Conservation (phyloP, 257 asterid genomes). For the Fraxinus americana region DNA sequence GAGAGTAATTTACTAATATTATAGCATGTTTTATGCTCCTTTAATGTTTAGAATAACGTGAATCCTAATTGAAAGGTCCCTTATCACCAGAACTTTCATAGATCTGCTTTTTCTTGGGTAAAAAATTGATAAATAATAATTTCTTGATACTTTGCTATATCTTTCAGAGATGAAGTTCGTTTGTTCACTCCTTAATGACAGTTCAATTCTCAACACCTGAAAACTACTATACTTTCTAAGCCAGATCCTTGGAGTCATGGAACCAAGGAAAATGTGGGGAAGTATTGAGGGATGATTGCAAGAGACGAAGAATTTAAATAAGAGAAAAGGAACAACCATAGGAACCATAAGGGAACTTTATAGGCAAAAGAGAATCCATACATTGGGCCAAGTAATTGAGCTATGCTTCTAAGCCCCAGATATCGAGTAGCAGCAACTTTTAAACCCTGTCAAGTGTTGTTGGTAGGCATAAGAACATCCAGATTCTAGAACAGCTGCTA, state of each 20-base stretch:
- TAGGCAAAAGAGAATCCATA: slow-evolving; percentile 43
- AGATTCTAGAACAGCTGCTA: slow-evolving; percentile 1
- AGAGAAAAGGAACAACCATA: slow-evolving; percentile 9
- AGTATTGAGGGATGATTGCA: not conserved
- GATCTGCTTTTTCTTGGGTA: not conserved
- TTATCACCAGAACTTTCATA: not conserved
- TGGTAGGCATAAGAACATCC: slow-evolving; percentile 14
- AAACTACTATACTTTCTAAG: not conserved
- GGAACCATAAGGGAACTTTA: slow-evolving; percentile 23
- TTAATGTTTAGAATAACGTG: not conserved
- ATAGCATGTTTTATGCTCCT: not conserved
- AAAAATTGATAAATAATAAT: not conserved
- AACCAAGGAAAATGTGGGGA: slow-evolving; percentile 3
- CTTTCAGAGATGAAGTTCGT: not conserved
- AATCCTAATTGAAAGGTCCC: not conserved
- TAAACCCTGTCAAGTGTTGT: slow-evolving; percentile 64
- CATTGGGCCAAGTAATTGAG: slow-evolving; percentile 84
- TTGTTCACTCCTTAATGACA: not conserved
- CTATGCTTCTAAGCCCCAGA: slow-evolving; percentile 70
- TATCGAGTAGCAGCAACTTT: slow-evolving; percentile 79
- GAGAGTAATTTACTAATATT: not conserved
- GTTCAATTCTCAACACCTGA: not conserved
- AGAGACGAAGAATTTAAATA: not conserved
- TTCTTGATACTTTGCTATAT: not conserved
- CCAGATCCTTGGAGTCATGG: not conserved